Evolutionary conservation across 2,329 filamentous ascomycete species (phyloP).

Genomic region (Pseudocercospora pini-densiflorae): DNA sequence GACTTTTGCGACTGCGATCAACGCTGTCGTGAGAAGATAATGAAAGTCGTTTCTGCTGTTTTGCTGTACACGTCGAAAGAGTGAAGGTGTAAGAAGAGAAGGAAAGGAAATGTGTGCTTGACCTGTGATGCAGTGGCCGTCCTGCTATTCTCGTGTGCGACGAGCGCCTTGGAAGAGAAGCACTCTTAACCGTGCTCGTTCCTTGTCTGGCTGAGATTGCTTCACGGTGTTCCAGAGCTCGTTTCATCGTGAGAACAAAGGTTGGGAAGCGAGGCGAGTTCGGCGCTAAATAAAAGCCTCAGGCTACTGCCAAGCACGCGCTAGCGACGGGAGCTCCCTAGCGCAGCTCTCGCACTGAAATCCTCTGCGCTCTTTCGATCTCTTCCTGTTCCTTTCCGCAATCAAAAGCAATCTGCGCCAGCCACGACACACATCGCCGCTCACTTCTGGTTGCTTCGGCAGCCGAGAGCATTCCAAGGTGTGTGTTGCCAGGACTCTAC

Average conservation of each 20-base stretch:
- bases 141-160: slow-evolving; percentile 8
- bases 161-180: not conserved
- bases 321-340: not conserved
- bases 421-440: slow-evolving; percentile 67
- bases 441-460: slow-evolving; percentile 26
- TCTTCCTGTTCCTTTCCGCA: slow-evolving; percentile 42
- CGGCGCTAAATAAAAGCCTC: too few relatives aligned
- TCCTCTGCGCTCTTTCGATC: slow-evolving; percentile 14
- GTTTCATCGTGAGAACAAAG: too few relatives aligned
- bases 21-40: slow-evolving; percentile 2
- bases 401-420: slow-evolving; percentile 66
- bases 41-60: not conserved
- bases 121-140: not conserved
- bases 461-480: slow-evolving; percentile 52
- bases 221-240: not conserved
- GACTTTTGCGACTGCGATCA: slow-evolving; percentile 8
- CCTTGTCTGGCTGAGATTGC: slow-evolving; percentile 13
- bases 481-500: slow-evolving; percentile 69
- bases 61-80: slow-evolving; percentile 4
- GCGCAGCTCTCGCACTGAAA: not conserved
- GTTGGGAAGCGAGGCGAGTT: too few relatives aligned
- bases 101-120: slow-evolving; percentile 3
- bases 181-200: not conserved
- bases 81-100: not conserved
- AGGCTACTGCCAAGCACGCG: not conserved